A percentile compares a stretch with the other conserved stretches of the same genome.
Conservation (phyloP, 257 asterid genomes). For the Capsicum chinense region DNA sequence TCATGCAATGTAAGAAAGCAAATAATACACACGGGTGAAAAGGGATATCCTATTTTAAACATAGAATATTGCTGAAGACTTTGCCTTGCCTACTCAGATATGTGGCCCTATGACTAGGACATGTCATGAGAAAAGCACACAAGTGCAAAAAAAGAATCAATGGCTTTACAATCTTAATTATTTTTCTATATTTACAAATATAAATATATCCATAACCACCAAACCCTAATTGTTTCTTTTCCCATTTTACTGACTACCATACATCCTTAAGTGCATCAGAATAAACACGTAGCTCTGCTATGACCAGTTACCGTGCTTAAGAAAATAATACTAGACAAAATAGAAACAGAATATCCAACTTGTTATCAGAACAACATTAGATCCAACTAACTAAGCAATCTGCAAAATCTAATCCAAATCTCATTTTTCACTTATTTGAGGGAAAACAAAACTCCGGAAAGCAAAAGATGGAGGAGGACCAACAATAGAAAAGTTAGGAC, state of each 20-base stretch:
- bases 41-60: neutral
- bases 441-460: neutral
- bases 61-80: conserved; percentile 26
- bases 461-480: neutral
- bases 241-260: neutral
- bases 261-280: neutral
- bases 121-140: conserved; percentile 24
- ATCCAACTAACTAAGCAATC: neutral
- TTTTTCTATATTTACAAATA: neutral
- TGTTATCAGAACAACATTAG: conserved; percentile 7
- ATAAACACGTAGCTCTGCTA: neutral
- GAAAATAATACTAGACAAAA: neutral
- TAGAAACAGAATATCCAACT: neutral
- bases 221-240: neutral
- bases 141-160: neutral
- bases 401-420: neutral
- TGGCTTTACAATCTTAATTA: neutral
- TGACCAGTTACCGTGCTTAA: neutral
- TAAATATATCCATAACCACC: conserved; percentile 2
- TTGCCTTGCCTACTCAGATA: conserved; percentile 3
- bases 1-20: neutral
- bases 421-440: neutral
- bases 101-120: conserved; percentile 30
- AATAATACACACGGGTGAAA: neutral
- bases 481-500: conserved; percentile 1